phyloP scores from a whole-genome alignment of 257 asterid species.

The Oldenlandia corymbosa region DNA sequence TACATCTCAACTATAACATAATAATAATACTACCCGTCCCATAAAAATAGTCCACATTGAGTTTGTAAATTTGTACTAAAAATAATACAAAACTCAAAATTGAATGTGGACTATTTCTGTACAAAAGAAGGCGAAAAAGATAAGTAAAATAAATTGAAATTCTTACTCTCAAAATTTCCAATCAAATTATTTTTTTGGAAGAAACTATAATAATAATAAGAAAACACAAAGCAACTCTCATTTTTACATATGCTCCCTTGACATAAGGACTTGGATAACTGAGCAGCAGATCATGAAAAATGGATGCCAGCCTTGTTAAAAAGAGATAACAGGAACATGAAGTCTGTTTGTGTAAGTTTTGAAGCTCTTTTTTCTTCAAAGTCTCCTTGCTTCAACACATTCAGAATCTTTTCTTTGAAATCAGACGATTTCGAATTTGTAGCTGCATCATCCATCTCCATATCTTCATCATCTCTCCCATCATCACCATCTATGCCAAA shows the following conservation, averaged over 20 bases:
- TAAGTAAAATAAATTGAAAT: too few relatives aligned
- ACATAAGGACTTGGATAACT: not conserved
- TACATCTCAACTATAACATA: too few relatives aligned
- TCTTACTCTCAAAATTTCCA: too few relatives aligned
- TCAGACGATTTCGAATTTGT: constrained; percentile 51
- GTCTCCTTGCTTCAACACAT: constrained; percentile 59
- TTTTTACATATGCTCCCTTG: not conserved
- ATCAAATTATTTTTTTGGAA: too few relatives aligned
- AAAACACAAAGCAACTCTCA: not conserved
- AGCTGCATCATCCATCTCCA: constrained; percentile 74
- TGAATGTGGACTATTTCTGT: too few relatives aligned
- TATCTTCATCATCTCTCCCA: constrained; percentile 49
- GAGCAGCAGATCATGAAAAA: constrained; percentile 44
- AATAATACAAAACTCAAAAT: too few relatives aligned
- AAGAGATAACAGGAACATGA: constrained; percentile 71
- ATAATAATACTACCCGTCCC: too few relatives aligned
- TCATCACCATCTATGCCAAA: constrained; percentile 52
- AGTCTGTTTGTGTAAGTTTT: constrained; percentile 73
- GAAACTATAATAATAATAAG: not conserved
- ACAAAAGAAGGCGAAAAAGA: too few relatives aligned
- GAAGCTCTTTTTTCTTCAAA: constrained; percentile 75
- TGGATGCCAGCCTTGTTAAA: constrained; percentile 81
- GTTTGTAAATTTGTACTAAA: too few relatives aligned
- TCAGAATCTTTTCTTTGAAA: constrained; percentile 57
- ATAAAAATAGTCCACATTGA: too few relatives aligned